Percentiles rank a stretch among this genome's conserved stretches.
phyloP scores from a whole-genome alignment of 2,329 filamentous ascomycete genomes.

The Lasiodiplodia sp. region DNA sequence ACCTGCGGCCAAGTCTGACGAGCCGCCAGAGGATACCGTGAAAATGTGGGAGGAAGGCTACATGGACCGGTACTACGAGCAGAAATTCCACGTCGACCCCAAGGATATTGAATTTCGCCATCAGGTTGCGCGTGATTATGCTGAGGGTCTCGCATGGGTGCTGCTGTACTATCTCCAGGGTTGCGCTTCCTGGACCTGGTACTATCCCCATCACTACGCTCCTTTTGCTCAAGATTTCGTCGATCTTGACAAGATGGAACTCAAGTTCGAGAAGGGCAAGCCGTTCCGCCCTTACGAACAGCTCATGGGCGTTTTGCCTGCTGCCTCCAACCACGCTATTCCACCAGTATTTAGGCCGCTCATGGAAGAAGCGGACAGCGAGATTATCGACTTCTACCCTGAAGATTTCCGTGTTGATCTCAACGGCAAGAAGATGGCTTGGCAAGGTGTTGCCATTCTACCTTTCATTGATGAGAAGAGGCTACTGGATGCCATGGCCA shows the following conservation, averaged over 20 bases:
- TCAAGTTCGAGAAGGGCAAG: conserved; percentile 82
- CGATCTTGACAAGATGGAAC: conserved; percentile 77
- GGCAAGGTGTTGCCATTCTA: conserved; percentile 92
- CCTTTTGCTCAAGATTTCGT: conserved; percentile 96
- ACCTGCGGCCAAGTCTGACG: conserved; percentile 62
- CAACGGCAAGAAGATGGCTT: conserved; percentile 98
- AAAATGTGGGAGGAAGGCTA: conserved; percentile 96
- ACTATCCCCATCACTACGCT: conserved; percentile 97
- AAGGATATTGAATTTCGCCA: conserved; percentile 86
- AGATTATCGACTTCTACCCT: conserved; percentile 97
- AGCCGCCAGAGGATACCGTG: conserved; percentile 78
- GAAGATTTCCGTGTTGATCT: conserved; percentile 92
- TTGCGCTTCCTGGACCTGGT: conserved; percentile 99
- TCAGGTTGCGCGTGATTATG: conserved; percentile 88
- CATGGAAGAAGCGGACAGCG: conserved; percentile 86
- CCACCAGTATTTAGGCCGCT: conserved; percentile 87
- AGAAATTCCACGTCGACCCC: conserved; percentile 88
- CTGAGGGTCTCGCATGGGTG: conserved; percentile 94
- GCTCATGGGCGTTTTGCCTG: conserved; percentile 95
- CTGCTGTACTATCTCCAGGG: conserved; percentile 97
- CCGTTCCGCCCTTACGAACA: conserved; percentile 95
- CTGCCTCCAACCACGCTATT: conserved; percentile 89
- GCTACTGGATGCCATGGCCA: conserved; percentile 80
- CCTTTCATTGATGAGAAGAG: conserved; percentile 96
- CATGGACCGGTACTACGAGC: conserved; percentile 92